Percentiles rank a stretch among this genome's conserved stretches.
These are phyloP conservation scores for Evernia prunastri DNA, from an alignment of 495 filamentous ascomycete species.

Conservation along the genomic window DNA sequence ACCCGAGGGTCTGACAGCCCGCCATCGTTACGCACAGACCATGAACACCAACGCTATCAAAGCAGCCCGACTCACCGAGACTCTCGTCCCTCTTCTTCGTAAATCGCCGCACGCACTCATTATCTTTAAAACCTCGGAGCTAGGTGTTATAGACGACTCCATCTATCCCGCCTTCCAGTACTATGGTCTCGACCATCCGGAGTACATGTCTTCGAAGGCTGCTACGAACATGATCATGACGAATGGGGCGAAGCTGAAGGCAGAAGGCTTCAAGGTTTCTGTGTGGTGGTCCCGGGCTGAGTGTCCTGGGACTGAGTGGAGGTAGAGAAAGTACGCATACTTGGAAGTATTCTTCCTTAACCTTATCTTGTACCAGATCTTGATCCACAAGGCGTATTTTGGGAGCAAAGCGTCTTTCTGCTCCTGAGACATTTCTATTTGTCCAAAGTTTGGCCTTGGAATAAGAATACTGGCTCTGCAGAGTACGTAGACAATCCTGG, in stretches of 20 bases:
- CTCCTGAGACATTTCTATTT: no score
- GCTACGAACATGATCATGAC: slow-evolving; percentile 37
- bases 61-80: slow-evolving; percentile 36
- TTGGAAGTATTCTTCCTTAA: no score
- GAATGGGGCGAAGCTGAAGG: slow-evolving; percentile 23
- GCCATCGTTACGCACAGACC: slow-evolving; percentile 28
- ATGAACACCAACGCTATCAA: slow-evolving; percentile 39
- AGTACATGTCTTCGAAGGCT: slow-evolving; percentile 38
- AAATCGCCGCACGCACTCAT: slow-evolving; percentile 37
- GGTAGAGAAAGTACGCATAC: neutral
- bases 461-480: no score
- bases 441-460: no score
- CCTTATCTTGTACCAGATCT: no score
- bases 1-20: slow-evolving; percentile 16
- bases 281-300: slow-evolving; percentile 14
- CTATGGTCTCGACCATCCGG: neutral
- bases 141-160: slow-evolving; percentile 29
- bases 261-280: slow-evolving; percentile 23
- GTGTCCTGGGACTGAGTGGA: slow-evolving; percentile 5
- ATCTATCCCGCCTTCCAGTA: slow-evolving; percentile 1
- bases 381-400: no score
- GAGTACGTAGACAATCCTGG: slow-evolving; percentile 1
- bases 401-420: no score
- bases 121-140: slow-evolving; percentile 36
- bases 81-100: slow-evolving; percentile 40